Evolutionary conservation across 768 basidiomycete genomes (phyloP).

Genomic region (Naematelia encephala): DNA sequence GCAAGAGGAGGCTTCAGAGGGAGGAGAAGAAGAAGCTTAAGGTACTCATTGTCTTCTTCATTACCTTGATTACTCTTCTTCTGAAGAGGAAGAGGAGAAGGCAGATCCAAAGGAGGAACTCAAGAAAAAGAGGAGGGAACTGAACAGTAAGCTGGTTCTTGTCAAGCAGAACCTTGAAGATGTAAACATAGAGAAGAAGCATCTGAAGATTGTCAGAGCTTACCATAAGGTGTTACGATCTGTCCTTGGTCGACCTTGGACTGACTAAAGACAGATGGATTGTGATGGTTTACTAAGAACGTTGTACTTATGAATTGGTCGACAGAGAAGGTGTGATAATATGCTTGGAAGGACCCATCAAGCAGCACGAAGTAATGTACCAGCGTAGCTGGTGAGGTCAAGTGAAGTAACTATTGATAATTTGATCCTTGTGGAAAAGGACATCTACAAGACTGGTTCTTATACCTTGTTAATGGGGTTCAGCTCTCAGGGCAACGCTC

Average conservation of each 20-base stretch:
- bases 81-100: slow-evolving; percentile 7
- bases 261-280: no score
- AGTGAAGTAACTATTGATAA: no score
- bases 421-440: no score
- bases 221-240: background rate
- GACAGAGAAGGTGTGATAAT: background rate
- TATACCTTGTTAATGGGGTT: no score
- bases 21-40: background rate
- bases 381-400: background rate
- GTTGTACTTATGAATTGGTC: background rate
- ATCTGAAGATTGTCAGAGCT: background rate
- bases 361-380: no score
- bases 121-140: background rate
- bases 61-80: no score
- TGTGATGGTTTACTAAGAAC: background rate
- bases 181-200: background rate
- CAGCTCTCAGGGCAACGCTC: no score
- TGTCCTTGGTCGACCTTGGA: background rate
- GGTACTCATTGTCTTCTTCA: background rate
- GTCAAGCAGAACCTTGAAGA: slow-evolving; percentile 3
- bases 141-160: background rate
- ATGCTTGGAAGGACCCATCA: no score
- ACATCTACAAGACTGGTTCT: no score
- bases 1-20: background rate
- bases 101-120: background rate